Conservation (phyloP, 495 filamentous ascomycete species). For the Penicillium arizonense region DNA sequence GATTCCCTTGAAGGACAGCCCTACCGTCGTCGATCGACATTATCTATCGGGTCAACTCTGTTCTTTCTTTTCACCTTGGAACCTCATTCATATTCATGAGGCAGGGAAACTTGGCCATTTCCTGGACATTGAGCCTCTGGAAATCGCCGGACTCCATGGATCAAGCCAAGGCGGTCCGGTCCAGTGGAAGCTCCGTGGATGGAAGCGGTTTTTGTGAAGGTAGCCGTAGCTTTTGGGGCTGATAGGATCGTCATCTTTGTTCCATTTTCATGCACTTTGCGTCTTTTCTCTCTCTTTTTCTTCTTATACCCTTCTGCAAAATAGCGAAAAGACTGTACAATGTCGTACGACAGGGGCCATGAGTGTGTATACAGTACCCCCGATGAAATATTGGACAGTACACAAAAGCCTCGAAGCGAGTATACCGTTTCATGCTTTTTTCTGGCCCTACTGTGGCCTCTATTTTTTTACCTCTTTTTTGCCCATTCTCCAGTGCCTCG, state of each 20-base stretch:
- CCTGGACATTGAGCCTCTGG: neutral
- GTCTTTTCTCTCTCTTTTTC: neutral
- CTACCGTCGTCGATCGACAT: neutral
- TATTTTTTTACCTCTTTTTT: too few species aligned
- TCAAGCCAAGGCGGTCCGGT: neutral
- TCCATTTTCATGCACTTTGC: neutral
- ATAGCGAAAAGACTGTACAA: too few species aligned
- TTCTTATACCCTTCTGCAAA: neutral
- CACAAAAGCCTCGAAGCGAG: too few species aligned
- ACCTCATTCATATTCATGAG: neutral
- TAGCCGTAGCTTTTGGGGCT: neutral
- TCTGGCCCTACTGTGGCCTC: too few species aligned
- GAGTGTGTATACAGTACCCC: too few species aligned
- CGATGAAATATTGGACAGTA: too few species aligned
- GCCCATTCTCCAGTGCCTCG: too few species aligned
- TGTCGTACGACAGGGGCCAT: too few species aligned
- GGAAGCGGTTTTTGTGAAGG: neutral
- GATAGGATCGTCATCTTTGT: neutral
- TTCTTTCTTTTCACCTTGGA: neutral
- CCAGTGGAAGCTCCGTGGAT: neutral
- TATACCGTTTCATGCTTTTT: too few species aligned
- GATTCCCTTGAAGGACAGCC: neutral
- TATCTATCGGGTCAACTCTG: neutral
- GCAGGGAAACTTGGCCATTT: neutral
- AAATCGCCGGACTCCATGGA: neutral